phyloP scores from a whole-genome alignment of 1,284 basidiomycete genomes.

The Microbotryomycetes sp. region DNA sequence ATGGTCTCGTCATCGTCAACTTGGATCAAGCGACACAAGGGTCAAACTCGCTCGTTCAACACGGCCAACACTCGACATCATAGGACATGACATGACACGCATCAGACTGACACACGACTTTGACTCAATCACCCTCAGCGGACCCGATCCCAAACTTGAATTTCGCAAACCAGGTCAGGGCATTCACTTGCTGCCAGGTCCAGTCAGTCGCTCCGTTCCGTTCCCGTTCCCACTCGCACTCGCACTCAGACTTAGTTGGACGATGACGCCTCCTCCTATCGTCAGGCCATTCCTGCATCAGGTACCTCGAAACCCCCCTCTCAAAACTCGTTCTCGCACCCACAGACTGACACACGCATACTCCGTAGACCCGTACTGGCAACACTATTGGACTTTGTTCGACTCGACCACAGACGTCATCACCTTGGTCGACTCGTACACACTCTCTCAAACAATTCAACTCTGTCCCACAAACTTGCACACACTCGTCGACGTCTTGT shows the following conservation, averaged over 20 bases:
- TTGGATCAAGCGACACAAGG: too few species aligned
- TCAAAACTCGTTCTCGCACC: neutral
- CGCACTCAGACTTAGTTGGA: neutral
- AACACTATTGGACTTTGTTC: conserved; percentile 72
- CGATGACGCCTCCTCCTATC: conserved; percentile 68
- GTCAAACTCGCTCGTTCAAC: neutral
- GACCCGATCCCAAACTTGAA: conserved; percentile 71
- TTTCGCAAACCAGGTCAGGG: conserved; percentile 75
- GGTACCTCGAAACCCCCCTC: neutral
- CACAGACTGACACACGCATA: neutral
- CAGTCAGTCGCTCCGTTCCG: conserved; percentile 52
- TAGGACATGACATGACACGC: neutral
- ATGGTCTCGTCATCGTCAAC: too few species aligned
- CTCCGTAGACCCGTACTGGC: conserved; percentile 19
- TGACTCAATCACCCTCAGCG: conserved; percentile 9
- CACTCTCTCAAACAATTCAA: conserved; percentile 71
- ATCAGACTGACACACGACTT: neutral
- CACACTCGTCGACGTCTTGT: conserved; percentile 67
- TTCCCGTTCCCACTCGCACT: neutral
- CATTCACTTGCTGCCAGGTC: conserved; percentile 60
- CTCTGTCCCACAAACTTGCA: conserved; percentile 76
- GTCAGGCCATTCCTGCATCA: conserved; percentile 12
- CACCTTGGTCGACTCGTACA: conserved; percentile 58
- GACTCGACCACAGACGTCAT: conserved; percentile 81
- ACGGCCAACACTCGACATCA: neutral